These are phyloP conservation scores for Penicillium ucsense DNA, from an alignment of 495 filamentous ascomycete species.

Conservation along the genomic window DNA sequence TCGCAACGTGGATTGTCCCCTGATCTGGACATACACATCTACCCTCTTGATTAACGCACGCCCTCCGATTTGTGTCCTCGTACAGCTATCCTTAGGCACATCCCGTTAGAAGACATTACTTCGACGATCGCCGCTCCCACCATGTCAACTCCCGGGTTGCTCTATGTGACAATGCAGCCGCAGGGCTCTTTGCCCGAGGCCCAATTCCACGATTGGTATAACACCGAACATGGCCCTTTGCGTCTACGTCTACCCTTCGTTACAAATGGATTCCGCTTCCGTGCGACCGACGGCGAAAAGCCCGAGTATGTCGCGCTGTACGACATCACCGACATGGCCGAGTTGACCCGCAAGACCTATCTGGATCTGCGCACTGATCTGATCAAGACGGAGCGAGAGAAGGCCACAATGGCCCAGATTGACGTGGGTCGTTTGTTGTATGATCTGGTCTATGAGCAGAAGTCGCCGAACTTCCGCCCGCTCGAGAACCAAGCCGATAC, in stretches of 20 bases:
- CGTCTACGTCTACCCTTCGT: constrained; percentile 65
- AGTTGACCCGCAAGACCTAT: constrained; percentile 56
- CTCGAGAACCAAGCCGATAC: constrained; percentile 48
- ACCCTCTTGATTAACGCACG: too few relatives aligned
- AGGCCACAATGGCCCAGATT: constrained; percentile 65
- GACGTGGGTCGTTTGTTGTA: constrained; percentile 60
- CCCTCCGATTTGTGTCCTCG: too few relatives aligned
- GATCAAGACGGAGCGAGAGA: constrained; percentile 63
- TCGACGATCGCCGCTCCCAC: constrained; percentile 4
- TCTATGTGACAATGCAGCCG: constrained; percentile 75
- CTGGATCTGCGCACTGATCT: constrained; percentile 50
- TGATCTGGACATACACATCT: too few relatives aligned
- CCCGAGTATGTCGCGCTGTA: constrained; percentile 72
- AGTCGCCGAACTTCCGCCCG: constrained; percentile 42
- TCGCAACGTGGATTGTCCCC: too few relatives aligned
- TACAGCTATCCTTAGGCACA: too few relatives aligned
- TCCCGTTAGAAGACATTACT: not conserved
- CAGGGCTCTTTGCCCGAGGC: constrained; percentile 48
- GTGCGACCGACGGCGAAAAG: constrained; percentile 45
- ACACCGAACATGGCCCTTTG: constrained; percentile 76
- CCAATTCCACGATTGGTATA: constrained; percentile 86
- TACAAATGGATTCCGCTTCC: constrained; percentile 68
- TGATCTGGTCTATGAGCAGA: constrained; percentile 47
- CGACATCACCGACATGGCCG: constrained; percentile 65
- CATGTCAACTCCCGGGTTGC: constrained; percentile 48